Conservation (phyloP, 352 stramenopile species). For the Bremia lactucae region DNA sequence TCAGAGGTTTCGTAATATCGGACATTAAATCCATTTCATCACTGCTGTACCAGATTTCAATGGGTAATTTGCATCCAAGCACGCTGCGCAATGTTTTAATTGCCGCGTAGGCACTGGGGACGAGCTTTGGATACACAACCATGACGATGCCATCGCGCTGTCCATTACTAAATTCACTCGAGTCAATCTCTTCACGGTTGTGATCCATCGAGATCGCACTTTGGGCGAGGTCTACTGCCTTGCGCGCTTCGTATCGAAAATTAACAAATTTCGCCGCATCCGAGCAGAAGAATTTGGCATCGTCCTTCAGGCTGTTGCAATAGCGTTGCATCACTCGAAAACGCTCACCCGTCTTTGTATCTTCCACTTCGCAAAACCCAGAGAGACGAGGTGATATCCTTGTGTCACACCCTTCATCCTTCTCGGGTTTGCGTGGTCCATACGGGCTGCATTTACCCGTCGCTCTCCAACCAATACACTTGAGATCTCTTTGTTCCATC, state of each 20-base stretch:
- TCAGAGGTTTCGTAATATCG: constrained; percentile 13
- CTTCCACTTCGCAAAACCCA: constrained; percentile 34
- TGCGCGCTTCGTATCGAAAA: constrained; percentile 21
- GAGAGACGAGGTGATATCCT: constrained; percentile 24
- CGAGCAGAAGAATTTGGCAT: constrained; percentile 33
- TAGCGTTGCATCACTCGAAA: constrained; percentile 29
- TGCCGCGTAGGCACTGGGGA: constrained; percentile 31
- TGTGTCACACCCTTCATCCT: constrained; percentile 10
- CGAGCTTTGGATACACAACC: constrained; percentile 41
- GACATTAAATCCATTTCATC: constrained; percentile 23
- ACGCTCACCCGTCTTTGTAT: constrained; percentile 20
- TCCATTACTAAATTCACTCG: constrained; percentile 9
- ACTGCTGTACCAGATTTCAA: constrained; percentile 42
- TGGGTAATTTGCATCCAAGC: constrained; percentile 28
- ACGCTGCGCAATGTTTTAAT: constrained; percentile 29
- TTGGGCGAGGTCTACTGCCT: constrained; percentile 8
- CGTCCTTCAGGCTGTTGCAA: constrained; percentile 23
- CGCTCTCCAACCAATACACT: constrained; percentile 14
- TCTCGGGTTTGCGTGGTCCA: constrained; percentile 8
- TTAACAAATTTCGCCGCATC: constrained; percentile 37
- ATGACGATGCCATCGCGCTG: constrained; percentile 38
- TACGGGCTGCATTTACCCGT: constrained; percentile 17
- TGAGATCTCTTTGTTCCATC: constrained; percentile 10
- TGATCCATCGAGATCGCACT: too few species aligned
- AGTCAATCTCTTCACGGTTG: constrained; percentile 8